phyloP scores from a whole-genome alignment of 768 basidiomycete species.

The Bullera alba region DNA sequence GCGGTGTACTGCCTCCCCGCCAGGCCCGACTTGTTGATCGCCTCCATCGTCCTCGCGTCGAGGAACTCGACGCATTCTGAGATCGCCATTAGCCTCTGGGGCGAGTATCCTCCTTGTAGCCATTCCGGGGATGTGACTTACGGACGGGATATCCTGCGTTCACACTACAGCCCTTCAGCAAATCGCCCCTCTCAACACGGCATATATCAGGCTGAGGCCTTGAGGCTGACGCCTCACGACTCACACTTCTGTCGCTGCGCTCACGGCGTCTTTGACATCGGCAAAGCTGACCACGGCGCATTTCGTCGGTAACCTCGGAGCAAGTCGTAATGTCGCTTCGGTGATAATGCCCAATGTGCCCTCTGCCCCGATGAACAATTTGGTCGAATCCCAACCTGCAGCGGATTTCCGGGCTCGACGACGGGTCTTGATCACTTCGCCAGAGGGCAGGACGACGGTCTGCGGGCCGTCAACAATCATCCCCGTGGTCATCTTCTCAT shows the following conservation, averaged over 20 bases:
- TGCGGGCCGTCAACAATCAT: too few relatives aligned
- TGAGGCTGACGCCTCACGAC: conserved; percentile 1
- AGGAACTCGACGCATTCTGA: conserved; percentile 81
- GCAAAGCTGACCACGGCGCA: conserved; percentile 86
- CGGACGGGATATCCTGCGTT: conserved; percentile 66
- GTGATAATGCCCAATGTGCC: conserved; percentile 86
- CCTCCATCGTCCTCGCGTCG: conserved; percentile 68
- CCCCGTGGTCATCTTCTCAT: background rate
- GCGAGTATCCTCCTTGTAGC: background rate
- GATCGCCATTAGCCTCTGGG: conserved; percentile 3
- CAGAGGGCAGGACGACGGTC: conserved; percentile 83
- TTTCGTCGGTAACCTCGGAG: conserved; percentile 71
- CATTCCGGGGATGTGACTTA: conserved; percentile 51
- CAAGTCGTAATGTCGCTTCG: conserved; percentile 75
- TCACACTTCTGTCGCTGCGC: conserved; percentile 69
- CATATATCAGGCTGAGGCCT: background rate
- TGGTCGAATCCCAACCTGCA: conserved; percentile 79
- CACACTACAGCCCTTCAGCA: conserved; percentile 48
- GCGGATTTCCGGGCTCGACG: conserved; percentile 59
- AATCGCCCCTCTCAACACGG: background rate
- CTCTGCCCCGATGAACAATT: conserved; percentile 83
- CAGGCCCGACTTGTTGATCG: conserved; percentile 63
- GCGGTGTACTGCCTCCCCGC: conserved; percentile 58
- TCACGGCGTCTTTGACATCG: conserved; percentile 66
- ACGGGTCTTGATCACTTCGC: conserved; percentile 85